phyloP scores from a whole-genome alignment of 2,329 filamentous ascomycete species.

The Fusarium pseudocircinatum region DNA sequence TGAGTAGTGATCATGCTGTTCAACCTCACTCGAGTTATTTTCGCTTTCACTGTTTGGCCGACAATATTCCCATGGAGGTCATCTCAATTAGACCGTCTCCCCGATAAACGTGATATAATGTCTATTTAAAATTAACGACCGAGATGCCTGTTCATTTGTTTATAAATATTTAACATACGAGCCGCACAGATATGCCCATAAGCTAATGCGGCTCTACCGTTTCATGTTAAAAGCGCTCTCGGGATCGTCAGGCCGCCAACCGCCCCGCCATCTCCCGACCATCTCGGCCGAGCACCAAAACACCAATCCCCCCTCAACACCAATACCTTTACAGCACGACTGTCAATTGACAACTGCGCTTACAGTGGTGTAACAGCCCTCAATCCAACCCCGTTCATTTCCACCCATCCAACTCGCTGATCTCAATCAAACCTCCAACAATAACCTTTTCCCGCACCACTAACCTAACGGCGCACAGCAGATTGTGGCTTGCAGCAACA shows the following conservation, averaged over 20 bases:
- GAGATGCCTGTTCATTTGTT: fast-evolving
- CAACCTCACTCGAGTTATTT: no score
- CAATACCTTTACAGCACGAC: background rate
- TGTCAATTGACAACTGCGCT: background rate
- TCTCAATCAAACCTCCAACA: background rate
- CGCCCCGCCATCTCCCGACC: background rate
- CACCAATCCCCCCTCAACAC: no score
- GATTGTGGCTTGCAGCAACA: background rate
- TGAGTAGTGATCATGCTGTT: no score
- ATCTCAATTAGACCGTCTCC: no score
- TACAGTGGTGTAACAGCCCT: background rate
- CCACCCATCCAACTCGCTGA: background rate
- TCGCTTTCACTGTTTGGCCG: no score
- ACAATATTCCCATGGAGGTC: no score
- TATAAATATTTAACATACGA: background rate
- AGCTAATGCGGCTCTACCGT: background rate
- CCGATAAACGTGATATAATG: fast-evolving
- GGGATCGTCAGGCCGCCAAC: background rate
- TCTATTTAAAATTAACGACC: fast-evolving
- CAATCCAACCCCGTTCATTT: background rate
- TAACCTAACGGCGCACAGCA: background rate
- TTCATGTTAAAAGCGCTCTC: background rate
- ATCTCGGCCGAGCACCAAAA: background rate
- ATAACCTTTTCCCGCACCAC: background rate
- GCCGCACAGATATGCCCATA: background rate